Percentiles rank a stretch among this genome's conserved stretches.
Conservation (phyloP, 208 protist genomes). For the Crithidia fasciculata region DNA sequence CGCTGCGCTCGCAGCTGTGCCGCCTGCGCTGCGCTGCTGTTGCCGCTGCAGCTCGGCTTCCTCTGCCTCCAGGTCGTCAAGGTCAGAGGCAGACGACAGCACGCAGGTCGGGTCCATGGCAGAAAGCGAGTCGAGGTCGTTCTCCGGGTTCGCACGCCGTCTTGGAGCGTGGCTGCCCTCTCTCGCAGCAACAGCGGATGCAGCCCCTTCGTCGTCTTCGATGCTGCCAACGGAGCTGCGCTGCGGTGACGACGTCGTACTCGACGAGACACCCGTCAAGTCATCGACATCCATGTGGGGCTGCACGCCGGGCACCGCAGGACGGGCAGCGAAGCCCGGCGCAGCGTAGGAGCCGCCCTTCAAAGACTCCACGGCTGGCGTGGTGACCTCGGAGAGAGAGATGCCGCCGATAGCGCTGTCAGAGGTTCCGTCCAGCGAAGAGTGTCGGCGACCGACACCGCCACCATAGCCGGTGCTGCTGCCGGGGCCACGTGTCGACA, state of each 20-base stretch:
- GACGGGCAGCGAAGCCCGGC: not conserved
- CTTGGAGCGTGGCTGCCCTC: not conserved
- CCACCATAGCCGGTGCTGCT: not conserved
- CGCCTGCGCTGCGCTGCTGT: not conserved
- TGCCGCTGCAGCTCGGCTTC: not conserved
- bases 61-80: constrained; percentile 8
- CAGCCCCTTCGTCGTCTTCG: not conserved
- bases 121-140: constrained; percentile 8
- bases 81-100: constrained; percentile 7
- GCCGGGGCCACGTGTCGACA: not conserved
- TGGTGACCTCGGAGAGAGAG: constrained; percentile 18
- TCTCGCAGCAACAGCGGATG: not conserved
- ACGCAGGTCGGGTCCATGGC: constrained; percentile 31
- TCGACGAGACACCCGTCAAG: constrained; percentile 28
- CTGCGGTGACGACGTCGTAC: constrained; percentile 14
- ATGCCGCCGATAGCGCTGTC: constrained; percentile 17
- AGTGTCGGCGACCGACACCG: not conserved
- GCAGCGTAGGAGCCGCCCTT: not conserved
- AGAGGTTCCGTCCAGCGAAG: constrained; percentile 10
- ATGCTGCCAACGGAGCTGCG: not conserved
- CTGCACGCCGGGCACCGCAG: not conserved
- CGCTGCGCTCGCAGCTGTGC: not conserved
- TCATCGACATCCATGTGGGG: constrained; percentile 1
- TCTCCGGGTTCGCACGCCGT: constrained; percentile 13
- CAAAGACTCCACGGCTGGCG: not conserved